These are phyloP conservation scores for Coniochaeta sp. DNA, from an alignment of 2,329 filamentous ascomycete genomes.

Conservation along the genomic window DNA sequence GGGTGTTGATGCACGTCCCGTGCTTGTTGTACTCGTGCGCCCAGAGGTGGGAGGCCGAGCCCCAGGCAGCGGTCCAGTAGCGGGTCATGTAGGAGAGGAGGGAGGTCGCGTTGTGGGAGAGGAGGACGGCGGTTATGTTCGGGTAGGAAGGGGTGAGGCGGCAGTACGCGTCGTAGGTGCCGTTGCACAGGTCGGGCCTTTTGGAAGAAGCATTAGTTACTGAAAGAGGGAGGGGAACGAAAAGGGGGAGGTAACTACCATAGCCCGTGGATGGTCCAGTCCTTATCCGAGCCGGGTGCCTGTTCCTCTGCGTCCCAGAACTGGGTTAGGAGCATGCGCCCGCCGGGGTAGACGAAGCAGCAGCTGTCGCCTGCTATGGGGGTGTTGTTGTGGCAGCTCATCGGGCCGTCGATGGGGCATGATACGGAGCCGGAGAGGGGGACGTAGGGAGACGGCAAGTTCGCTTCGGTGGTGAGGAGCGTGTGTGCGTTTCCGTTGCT, in stretches of 20 bases:
- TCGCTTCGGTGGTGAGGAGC: too few relatives aligned
- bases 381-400: slow-evolving; percentile 32
- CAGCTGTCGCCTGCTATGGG: slow-evolving; percentile 27
- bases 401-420: slow-evolving; percentile 32
- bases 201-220: background rate
- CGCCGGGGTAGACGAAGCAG: slow-evolving; percentile 34
- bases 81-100: slow-evolving; percentile 33
- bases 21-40: slow-evolving; percentile 67
- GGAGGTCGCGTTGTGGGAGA: slow-evolving; percentile 29
- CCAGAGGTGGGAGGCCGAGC: slow-evolving; percentile 47
- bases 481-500: slow-evolving; percentile 9
- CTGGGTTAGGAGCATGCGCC: slow-evolving; percentile 33
- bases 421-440: slow-evolving; percentile 27
- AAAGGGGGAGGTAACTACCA: slow-evolving; percentile 20
- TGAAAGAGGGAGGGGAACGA: background rate
- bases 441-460: slow-evolving; percentile 23
- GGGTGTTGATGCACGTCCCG: slow-evolving; percentile 65
- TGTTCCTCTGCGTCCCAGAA: slow-evolving; percentile 36
- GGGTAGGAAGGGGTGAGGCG: slow-evolving; percentile 32
- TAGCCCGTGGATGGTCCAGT: slow-evolving; percentile 37
- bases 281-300: slow-evolving; percentile 30
- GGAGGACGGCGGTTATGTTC: slow-evolving; percentile 34
- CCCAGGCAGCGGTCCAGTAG: slow-evolving; percentile 33
- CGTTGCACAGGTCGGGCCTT: slow-evolving; percentile 38
- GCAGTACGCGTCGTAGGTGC: slow-evolving; percentile 34